Evolutionary conservation across 2,329 filamentous ascomycete genomes (phyloP).

Genomic region (Aspergillus pseudoterreus): DNA sequence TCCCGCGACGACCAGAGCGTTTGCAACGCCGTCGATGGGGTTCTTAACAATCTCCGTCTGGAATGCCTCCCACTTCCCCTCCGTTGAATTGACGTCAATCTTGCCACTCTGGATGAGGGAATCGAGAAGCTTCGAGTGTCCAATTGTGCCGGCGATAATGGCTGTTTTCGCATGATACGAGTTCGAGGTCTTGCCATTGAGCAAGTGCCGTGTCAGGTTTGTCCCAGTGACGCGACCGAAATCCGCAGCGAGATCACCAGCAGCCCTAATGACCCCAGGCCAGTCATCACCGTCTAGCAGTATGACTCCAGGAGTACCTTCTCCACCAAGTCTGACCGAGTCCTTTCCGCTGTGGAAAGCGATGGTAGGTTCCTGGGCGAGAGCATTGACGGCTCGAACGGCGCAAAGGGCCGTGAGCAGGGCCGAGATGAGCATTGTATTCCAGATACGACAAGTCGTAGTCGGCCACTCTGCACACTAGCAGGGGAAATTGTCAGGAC

Average conservation of each 20-base stretch:
- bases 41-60: conserved; percentile 55
- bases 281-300: neutral
- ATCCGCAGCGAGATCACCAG: conserved; percentile 63
- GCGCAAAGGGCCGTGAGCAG: neutral
- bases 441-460: no score
- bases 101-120: conserved; percentile 52
- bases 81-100: conserved; percentile 55
- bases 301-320: neutral
- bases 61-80: conserved; percentile 69
- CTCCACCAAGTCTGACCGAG: neutral
- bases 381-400: neutral
- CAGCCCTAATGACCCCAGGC: conserved; percentile 61
- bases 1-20: conserved; percentile 64
- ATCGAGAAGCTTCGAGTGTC: conserved; percentile 61
- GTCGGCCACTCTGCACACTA: neutral
- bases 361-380: neutral
- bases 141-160: conserved; percentile 67
- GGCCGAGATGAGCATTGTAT: neutral
- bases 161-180: conserved; percentile 44
- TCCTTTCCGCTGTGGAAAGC: neutral
- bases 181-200: conserved; percentile 47
- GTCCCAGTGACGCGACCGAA: conserved; percentile 68
- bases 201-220: conserved; percentile 55
- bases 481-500: neutral
- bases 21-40: conserved; percentile 54